A percentile compares a stretch with the other conserved stretches of the same genome.
phyloP scores from a whole-genome alignment of 148 eudicot species.

The Vaccinium myrtillus region DNA sequence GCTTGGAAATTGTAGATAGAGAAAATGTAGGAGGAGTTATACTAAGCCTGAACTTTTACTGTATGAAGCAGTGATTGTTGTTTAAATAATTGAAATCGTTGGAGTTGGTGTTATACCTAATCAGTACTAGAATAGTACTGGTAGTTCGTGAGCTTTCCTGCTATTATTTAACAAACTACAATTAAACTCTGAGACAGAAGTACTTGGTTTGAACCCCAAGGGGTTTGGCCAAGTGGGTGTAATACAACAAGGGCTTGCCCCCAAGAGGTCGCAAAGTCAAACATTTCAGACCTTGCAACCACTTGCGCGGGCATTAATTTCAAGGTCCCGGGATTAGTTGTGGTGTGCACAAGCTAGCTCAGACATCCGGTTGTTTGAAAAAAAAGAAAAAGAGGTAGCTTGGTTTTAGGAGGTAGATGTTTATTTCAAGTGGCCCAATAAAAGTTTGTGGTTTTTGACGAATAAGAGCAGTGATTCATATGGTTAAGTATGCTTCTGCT shows the following conservation, averaged over 20 bases:
- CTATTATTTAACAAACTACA: not conserved
- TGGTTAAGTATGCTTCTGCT: not conserved
- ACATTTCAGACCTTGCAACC: not conserved
- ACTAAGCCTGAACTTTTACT: not conserved
- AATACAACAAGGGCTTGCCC: not conserved
- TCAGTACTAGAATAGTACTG: not conserved
- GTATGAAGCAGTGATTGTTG: not conserved
- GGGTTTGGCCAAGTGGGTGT: not conserved
- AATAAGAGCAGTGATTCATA: not conserved
- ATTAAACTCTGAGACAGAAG: not conserved
- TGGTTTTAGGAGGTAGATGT: slow-evolving; percentile 17
- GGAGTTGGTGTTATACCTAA: not conserved
- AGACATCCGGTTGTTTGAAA: not conserved
- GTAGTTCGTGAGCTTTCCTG: not conserved
- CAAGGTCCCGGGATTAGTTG: not conserved
- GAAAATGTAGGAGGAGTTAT: not conserved
- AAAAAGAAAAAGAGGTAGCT: not conserved
- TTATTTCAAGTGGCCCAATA: not conserved
- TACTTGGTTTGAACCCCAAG: not conserved
- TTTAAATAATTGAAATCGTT: not conserved
- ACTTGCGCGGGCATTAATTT: not conserved
- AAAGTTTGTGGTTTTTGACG: not conserved
- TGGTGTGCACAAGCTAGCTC: not conserved
- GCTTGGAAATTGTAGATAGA: not conserved
- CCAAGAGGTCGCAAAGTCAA: not conserved